Evolutionary conservation across 768 basidiomycete species (phyloP).

Genomic region (Mycena rebaudengoi): DNA sequence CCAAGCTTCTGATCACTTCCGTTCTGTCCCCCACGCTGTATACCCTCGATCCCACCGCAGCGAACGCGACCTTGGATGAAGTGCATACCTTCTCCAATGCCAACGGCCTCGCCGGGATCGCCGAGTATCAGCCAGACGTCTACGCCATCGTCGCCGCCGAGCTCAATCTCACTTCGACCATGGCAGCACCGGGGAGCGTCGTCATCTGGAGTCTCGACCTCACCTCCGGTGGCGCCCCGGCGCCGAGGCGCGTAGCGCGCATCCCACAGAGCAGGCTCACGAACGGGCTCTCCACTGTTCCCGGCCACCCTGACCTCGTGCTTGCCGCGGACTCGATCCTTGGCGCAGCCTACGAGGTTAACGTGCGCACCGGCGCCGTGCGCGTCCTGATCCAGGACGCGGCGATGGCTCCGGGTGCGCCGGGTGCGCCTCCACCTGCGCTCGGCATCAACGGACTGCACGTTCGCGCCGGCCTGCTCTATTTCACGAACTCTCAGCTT

Average conservation of each 20-base stretch:
- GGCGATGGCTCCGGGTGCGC: constrained; percentile 4
- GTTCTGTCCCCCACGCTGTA: constrained; percentile 4
- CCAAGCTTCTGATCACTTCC: constrained; percentile 9
- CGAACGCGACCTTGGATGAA: constrained; percentile 4
- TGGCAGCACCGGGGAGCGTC: constrained; percentile 5
- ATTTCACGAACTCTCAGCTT: constrained; percentile 9
- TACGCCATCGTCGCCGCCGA: constrained; percentile 12
- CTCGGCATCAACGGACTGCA: constrained; percentile 15
- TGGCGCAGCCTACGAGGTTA: constrained; percentile 7
- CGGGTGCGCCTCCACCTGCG: background rate
- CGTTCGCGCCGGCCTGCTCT: constrained; percentile 5
- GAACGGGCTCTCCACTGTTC: constrained; percentile 15
- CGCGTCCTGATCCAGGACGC: constrained; percentile 4
- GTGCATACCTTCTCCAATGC: constrained; percentile 13
- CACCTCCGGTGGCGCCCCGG: constrained; percentile 1
- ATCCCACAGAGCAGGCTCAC: constrained; percentile 1
- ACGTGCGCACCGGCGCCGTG: constrained; percentile 16
- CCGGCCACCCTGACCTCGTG: constrained; percentile 17
- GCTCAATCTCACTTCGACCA: constrained; percentile 8
- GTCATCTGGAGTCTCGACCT: constrained; percentile 14
- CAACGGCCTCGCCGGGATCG: constrained; percentile 4
- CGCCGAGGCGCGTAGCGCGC: background rate
- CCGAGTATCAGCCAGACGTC: constrained; percentile 10
- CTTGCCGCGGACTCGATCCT: constrained; percentile 18
- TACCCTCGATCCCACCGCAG: constrained; percentile 5